phyloP scores from a whole-genome alignment of 2,329 filamentous ascomycete species.

The Fusarium torreyae region DNA sequence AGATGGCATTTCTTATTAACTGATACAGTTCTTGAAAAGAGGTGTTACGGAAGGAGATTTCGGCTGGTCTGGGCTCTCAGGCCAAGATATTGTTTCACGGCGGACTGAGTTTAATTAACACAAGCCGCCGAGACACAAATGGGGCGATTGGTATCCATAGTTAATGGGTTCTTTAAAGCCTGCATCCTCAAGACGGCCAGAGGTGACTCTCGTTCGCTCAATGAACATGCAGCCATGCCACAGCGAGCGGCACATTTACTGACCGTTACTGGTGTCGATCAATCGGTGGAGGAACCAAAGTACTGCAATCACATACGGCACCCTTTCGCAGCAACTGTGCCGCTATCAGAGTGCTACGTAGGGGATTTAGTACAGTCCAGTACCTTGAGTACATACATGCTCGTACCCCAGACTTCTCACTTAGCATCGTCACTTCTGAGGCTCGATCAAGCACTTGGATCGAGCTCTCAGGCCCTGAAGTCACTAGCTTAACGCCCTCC shows the following conservation, averaged over 20 bases:
- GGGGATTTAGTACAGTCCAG: background rate
- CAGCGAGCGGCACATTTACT: background rate
- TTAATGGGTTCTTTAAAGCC: background rate
- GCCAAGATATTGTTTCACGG: constrained; percentile 17
- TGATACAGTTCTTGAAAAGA: constrained; percentile 5
- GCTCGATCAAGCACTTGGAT: constrained; percentile 39
- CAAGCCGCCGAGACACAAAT: constrained; percentile 25
- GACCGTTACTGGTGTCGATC: background rate
- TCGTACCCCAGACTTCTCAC: constrained; percentile 22
- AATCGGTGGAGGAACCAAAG: background rate
- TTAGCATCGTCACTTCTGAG: constrained; percentile 36
- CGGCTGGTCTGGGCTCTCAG: constrained; percentile 2
- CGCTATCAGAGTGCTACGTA: background rate
- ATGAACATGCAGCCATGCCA: background rate
- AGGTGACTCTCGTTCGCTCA: background rate
- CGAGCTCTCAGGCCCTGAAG: constrained; percentile 9
- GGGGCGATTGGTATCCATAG: constrained; percentile 2
- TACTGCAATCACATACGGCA: background rate
- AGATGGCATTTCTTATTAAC: constrained; percentile 12
- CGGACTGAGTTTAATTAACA: constrained; percentile 10
- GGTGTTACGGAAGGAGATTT: constrained; percentile 13
- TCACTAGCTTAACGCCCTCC: constrained; percentile 38
- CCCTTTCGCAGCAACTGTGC: background rate
- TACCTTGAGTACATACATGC: constrained; percentile 4
- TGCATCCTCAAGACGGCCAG: background rate